phyloP scores from a whole-genome alignment of 345 rosid genomes.

The Iberis pinnata region DNA sequence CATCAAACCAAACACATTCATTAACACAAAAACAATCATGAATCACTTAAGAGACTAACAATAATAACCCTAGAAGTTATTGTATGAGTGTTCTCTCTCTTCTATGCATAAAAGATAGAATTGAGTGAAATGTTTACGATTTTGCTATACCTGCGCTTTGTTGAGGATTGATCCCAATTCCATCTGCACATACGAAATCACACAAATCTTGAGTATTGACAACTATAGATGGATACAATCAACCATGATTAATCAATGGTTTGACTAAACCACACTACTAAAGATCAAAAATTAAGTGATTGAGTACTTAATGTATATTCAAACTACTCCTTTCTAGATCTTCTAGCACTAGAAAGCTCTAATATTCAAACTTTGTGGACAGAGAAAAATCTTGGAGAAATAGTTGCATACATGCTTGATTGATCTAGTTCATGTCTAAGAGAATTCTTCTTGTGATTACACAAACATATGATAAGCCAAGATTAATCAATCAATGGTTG shows the following conservation, averaged over 20 bases:
- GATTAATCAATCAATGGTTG: too few relatives aligned
- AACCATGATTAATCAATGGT: neutral
- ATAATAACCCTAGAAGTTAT: neutral
- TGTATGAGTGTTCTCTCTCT: too few relatives aligned
- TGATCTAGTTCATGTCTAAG: too few relatives aligned
- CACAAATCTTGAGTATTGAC: neutral
- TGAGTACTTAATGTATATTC: neutral
- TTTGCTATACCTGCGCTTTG: constrained; percentile 81
- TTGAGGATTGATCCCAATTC: constrained; percentile 94
- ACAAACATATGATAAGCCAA: neutral
- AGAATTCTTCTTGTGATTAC: too few relatives aligned
- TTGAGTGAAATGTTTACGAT: neutral
- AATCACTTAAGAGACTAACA: neutral
- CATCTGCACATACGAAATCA: constrained; percentile 50
- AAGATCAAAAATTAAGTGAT: neutral
- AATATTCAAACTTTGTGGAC: neutral
- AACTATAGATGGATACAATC: too few relatives aligned
- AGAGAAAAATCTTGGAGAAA: neutral
- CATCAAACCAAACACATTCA: constrained; percentile 3
- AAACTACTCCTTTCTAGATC: neutral
- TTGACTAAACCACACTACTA: neutral
- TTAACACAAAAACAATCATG: neutral
- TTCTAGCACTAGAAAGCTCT: neutral
- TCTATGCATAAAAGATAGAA: neutral
- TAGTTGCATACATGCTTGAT: too few relatives aligned